Conservation (phyloP, 257 asterid species). For the Nicotiana tabacum region DNA sequence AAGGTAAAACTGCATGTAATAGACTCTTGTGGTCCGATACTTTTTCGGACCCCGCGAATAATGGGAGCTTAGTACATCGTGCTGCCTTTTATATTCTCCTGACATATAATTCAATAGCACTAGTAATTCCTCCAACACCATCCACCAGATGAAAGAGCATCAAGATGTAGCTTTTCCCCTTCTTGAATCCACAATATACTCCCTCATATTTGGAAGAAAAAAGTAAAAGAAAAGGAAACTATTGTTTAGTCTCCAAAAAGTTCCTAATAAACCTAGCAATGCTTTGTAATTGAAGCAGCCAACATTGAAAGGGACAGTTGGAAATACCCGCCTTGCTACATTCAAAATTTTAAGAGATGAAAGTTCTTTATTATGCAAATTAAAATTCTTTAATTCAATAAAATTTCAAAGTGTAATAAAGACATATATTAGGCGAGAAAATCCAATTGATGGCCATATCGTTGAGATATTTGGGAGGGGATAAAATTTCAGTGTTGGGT, state of each 20-base stretch:
- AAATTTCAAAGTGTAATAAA: not conserved
- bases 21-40: fast-evolving
- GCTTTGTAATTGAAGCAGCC: not conserved
- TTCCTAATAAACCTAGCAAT: not conserved
- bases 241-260: not conserved
- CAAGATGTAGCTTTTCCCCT: too few relatives aligned
- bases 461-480: slow-evolving; percentile 7
- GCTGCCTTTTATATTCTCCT: too few relatives aligned
- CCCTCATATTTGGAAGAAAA: too few relatives aligned
- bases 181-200: too few relatives aligned
- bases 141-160: too few relatives aligned
- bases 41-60: fast-evolving
- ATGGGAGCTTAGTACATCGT: too few relatives aligned
- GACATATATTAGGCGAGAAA: not conserved
- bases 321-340: not conserved
- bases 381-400: too few relatives aligned
- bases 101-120: too few relatives aligned
- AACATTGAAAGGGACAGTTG: not conserved
- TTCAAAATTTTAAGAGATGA: not conserved
- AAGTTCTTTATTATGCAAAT: not conserved
- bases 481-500: slow-evolving; percentile 27
- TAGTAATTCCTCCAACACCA: too few relatives aligned
- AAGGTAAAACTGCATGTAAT: too few relatives aligned
- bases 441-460: not conserved
- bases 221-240: too few relatives aligned